A percentile compares a stretch with the other conserved stretches of the same genome.
phyloP scores from a whole-genome alignment of 805 yeast genomes.

The Kurtzmaniella cleridarum region DNA sequence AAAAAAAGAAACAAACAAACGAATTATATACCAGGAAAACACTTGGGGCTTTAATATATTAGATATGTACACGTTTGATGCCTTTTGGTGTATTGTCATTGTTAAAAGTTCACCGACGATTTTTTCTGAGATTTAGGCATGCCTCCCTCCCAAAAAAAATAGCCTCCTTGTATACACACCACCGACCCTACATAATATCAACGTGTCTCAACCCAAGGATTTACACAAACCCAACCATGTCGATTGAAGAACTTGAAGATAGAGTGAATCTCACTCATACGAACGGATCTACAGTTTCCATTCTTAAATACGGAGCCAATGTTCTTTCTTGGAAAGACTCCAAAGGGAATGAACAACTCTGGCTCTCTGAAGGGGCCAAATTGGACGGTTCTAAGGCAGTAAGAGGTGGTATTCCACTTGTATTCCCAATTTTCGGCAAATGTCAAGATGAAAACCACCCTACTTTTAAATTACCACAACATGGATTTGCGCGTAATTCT shows the following conservation, averaged over 20 bases:
- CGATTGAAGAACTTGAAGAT: conserved; percentile 61
- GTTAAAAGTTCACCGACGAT: too few species aligned
- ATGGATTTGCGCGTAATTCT: conserved; percentile 90
- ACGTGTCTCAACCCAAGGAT: too few species aligned
- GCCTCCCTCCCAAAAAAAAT: too few species aligned
- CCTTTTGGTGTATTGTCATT: too few species aligned
- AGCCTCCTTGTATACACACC: too few species aligned
- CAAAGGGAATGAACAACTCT: conserved; percentile 71
- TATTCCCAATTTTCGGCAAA: conserved; percentile 91
- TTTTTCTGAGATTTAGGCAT: too few species aligned
- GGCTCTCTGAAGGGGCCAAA: conserved; percentile 74
- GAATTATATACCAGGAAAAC: too few species aligned
- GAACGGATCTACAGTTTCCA: conserved; percentile 43
- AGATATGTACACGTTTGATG: too few species aligned
- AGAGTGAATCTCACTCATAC: conserved; percentile 59
- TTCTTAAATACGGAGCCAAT: conserved; percentile 86
- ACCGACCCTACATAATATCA: too few species aligned
- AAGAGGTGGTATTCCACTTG: conserved; percentile 95
- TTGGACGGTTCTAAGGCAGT: conserved; percentile 92
- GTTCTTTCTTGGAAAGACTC: conserved; percentile 71
- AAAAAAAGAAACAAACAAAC: too few species aligned
- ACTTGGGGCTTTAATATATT: too few species aligned
- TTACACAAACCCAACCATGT: conserved; percentile 32
- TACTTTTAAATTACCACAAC: conserved; percentile 77
- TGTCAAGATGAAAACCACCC: conserved; percentile 45